Base-by-base conservation (phyloP, 2,329 filamentous ascomycete species). In the Conoideocrella luteorostrata region DNA sequence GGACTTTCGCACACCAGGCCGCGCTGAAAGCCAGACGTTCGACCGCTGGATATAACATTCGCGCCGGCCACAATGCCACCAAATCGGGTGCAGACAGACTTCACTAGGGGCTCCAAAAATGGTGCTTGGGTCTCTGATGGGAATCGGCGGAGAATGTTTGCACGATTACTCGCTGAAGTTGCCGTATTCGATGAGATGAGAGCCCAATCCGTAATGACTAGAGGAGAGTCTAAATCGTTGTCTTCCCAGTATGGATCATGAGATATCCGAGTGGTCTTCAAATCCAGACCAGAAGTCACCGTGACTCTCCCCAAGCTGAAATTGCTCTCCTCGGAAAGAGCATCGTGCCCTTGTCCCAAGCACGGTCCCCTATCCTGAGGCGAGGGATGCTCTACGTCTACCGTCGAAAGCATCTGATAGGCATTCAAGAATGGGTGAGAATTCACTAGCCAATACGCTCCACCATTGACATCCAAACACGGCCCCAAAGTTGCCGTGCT, bases 241-340 rank as follows among this genome's bases (percentile, higher is more conserved):
- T 70, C 66, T 24, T 69, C 66, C 68, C 68, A 71, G 46, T 69
- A 71, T 0, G 65, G 58, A 29, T 70, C 66, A 39, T 70, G 67
- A 2, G 66, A 66, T 15, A 71, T 55, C 26, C 69, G 59, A 1
- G 67, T 70, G 0, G 68, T 71, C 41, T 64, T 63, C 10, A 71
- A 52, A 34, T 68, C 61, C 11, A 65, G 58, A 2, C 68, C 69
- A 2, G 68, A 71, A 0, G 65, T 67, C 0, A 66, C 67, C 4
- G 57, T 56, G 6, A 70, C 50, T 5, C 52, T 52, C 2, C 68
- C 68, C 18, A 71, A 45, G 1, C 46, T 47, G 41, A 66, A 68
- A 28, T 52, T 47, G 12, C 45, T 46, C 5, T 51, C 48, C 7
- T 51, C 51, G 1, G 53, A 52, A 30, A 70, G 53, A 2, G 58